A percentile compares a stretch with the other conserved stretches of the same genome.
Conservation (phyloP, 495 filamentous ascomycete genomes). For the Penicillium bialowiezense region DNA sequence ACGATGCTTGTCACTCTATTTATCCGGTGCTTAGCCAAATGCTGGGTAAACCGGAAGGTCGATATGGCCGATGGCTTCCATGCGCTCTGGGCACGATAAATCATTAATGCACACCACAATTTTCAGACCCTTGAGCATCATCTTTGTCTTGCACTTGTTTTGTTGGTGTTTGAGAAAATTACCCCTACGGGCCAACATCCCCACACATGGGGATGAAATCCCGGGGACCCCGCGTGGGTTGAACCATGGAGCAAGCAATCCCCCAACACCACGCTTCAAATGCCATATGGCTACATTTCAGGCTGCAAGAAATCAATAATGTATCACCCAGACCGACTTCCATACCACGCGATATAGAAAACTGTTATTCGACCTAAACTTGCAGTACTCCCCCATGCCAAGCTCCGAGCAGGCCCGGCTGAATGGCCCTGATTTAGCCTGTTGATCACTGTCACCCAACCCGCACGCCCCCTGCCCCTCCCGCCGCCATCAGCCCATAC, state of each 20-base stretch:
- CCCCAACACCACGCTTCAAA: background rate
- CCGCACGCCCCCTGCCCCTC: background rate
- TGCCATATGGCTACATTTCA: too few species aligned
- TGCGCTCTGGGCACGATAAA: too few species aligned
- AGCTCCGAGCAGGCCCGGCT: background rate
- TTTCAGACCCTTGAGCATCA: too few species aligned
- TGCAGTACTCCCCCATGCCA: background rate
- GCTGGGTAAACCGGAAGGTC: background rate
- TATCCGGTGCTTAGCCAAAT: constrained; percentile 1
- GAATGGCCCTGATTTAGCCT: constrained; percentile 13
- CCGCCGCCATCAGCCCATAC: background rate
- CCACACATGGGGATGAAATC: background rate
- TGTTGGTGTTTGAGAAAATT: background rate
- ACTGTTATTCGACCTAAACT: background rate
- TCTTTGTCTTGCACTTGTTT: too few species aligned
- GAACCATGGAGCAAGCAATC: background rate
- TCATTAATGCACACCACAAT: too few species aligned
- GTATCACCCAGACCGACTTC: background rate
- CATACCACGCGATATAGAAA: background rate
- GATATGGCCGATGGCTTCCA: background rate
- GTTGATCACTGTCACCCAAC: background rate
- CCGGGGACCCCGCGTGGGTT: constrained; percentile 11
- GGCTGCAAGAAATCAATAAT: background rate
- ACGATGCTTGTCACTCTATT: background rate
- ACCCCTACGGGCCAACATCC: background rate